A percentile compares a stretch with the other conserved stretches of the same genome.
These are phyloP conservation scores for Blastocystis hominis DNA, from an alignment of 352 stramenopile species.

Conservation along the genomic window DNA sequence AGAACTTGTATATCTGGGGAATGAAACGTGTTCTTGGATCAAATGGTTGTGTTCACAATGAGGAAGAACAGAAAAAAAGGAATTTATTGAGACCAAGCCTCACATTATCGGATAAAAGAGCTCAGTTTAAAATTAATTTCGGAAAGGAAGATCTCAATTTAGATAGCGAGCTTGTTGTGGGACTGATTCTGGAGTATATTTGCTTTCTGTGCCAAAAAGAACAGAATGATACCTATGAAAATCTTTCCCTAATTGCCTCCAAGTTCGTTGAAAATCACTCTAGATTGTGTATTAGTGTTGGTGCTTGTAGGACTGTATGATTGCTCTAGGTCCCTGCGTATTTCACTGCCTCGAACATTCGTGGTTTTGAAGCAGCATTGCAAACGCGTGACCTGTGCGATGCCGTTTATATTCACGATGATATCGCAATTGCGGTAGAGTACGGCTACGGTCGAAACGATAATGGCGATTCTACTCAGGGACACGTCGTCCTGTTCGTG, in stretches of 20 bases:
- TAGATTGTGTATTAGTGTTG: not conserved
- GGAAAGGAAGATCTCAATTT: not conserved
- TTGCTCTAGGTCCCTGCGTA: not conserved
- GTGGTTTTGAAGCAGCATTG: constrained; percentile 2
- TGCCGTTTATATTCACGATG: not conserved
- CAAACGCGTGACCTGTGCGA: not conserved
- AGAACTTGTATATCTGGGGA: constrained; percentile 8
- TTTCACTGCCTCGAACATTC: not conserved
- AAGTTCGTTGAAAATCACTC: not conserved
- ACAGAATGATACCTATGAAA: not conserved
- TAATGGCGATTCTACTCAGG: not conserved
- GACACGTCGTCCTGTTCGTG: not conserved
- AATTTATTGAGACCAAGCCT: not conserved
- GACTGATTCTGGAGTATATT: not conserved
- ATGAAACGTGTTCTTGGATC: constrained; percentile 24
- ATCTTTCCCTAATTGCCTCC: not conserved
- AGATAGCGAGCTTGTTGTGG: not conserved
- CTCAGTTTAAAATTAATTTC: not conserved
- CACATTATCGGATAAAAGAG: not conserved
- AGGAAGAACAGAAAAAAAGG: not conserved
- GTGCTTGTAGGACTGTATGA: not conserved
- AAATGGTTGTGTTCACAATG: not conserved
- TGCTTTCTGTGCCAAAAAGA: not conserved
- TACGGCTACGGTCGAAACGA: not conserved
- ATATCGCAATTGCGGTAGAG: not conserved